These are phyloP conservation scores for Colletotrichum lindemuthianum DNA, from an alignment of 2,329 filamentous ascomycete species.

Conservation along the genomic window DNA sequence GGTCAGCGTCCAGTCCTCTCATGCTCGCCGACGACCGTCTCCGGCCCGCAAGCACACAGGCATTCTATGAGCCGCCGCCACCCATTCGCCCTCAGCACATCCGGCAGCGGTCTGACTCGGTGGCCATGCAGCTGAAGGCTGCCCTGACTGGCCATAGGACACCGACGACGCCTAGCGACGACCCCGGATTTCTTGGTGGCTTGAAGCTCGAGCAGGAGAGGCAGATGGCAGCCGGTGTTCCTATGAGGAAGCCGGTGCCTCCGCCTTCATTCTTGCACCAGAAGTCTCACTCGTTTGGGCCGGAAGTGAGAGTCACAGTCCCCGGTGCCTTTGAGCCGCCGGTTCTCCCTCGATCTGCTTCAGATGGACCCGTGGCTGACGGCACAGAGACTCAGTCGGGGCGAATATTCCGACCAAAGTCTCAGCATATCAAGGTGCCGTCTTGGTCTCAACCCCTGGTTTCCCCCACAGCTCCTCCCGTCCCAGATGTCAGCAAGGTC, in stretches of 20 bases:
- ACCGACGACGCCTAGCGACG: conserved; percentile 25
- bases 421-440: conserved; percentile 6
- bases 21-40: conserved; percentile 21
- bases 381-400: not conserved
- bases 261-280: conserved; percentile 16
- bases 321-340: conserved; percentile 5
- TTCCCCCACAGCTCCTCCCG: conserved; percentile 41
- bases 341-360: conserved; percentile 15
- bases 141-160: conserved; percentile 34
- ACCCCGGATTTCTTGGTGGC: conserved; percentile 52
- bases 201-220: conserved; percentile 53
- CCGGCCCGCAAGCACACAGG: conserved; percentile 26
- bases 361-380: conserved; percentile 12
- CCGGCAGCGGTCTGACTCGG: conserved; percentile 34
- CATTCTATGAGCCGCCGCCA: conserved; percentile 16
- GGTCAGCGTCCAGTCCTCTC: conserved; percentile 28
- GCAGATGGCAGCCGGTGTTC: conserved; percentile 40
- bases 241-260: conserved; percentile 12
- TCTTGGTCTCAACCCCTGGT: conserved; percentile 40
- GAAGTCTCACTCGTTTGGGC: conserved; percentile 29
- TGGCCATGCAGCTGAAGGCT: conserved; percentile 34
- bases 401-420: not conserved
- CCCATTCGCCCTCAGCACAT: conserved; percentile 22
- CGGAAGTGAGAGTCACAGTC: conserved; percentile 21
- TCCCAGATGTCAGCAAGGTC: conserved; percentile 46